Base-by-base conservation (phyloP, 2,329 filamentous ascomycete species). In the Aureobasidium uvarum region DNA sequence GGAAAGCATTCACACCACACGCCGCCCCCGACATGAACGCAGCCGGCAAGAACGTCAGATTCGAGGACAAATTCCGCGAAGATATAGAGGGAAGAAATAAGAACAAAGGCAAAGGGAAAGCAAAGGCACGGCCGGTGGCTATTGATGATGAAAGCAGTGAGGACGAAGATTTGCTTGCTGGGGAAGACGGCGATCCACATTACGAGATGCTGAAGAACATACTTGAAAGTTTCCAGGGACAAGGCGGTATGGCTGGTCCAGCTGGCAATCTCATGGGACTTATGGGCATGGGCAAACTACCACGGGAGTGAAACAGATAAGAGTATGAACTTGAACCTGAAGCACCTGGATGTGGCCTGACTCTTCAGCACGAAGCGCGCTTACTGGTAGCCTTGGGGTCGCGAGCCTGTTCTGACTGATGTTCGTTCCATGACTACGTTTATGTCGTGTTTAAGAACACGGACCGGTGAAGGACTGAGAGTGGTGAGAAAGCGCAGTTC, bases 141-240 rank as follows among this genome's bases (percentile, higher is more conserved):
- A 78, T 84, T 7, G 83, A 83, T 2, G 81, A 83, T 13, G 79
- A 80, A 11, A 77, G 76, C 2, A 25, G 68, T 71, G 33, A 68
- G 43, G 76, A 77, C 31, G 66, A 81, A 28, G 79, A 85, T 45
- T 81, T 83, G 72, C 54, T 76, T 5, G 38, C 48, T 28, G 36
- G 38, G 31, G 69, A 85, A 0, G 86, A 89, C 62, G 84, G 95
- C 5, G 83, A 92, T 68, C 86, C 95, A 33, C 91, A 98, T 74
- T 90, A 92, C 70, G 94, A 95, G 68, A 81, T 99, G 28, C 92
- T 91, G 20, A 92, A 90, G 75, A 98, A 98, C 72, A 81, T 99
- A 64, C 81, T 99, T 1, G 92, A 97, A 75, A 94, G 91, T 71
- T 93, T 99, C 77, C 96, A 96, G 74, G 89, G 90, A 18, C 94